Evolutionary conservation across 257 asterid genomes (phyloP).

Genomic region (Solanum raphanifolium): DNA sequence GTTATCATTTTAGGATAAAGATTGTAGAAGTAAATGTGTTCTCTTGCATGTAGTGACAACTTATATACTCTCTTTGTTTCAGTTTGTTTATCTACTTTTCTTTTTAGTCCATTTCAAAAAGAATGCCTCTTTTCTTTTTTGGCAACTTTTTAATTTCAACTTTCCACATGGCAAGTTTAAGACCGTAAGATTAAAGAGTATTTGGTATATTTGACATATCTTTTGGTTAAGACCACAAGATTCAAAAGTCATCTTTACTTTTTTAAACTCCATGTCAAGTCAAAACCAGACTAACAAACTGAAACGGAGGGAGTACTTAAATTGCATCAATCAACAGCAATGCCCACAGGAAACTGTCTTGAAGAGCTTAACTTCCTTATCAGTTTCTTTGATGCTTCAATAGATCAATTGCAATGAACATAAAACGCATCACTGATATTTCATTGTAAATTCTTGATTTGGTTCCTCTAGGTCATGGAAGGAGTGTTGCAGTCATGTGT

Average conservation of each 20-base stretch:
- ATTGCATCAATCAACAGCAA: not conserved
- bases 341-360: not conserved
- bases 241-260: not conserved
- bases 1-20: not conserved
- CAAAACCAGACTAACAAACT: not conserved
- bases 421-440: not conserved
- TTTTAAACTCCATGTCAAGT: not conserved
- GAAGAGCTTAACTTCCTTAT: not conserved
- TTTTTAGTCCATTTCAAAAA: not conserved
- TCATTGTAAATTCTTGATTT: not conserved
- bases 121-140: not conserved
- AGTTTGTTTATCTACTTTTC: no score
- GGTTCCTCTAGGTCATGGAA: slow-evolving; percentile 59
- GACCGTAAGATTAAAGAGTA: not conserved
- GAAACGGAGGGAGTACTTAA: not conserved
- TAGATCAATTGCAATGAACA: not conserved
- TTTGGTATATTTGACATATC: not conserved
- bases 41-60: not conserved
- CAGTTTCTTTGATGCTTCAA: not conserved
- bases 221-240: not conserved
- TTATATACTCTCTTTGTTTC: not conserved
- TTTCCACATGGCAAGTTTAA: not conserved
- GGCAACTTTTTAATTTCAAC: not conserved
- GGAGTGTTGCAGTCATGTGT: slow-evolving; percentile 93
- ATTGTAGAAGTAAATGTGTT: not conserved